Evolutionary conservation across 345 rosid species (phyloP), one percentile per base, ranked within the genome.

Genomic region (Pistacia atlantica): DNA sequence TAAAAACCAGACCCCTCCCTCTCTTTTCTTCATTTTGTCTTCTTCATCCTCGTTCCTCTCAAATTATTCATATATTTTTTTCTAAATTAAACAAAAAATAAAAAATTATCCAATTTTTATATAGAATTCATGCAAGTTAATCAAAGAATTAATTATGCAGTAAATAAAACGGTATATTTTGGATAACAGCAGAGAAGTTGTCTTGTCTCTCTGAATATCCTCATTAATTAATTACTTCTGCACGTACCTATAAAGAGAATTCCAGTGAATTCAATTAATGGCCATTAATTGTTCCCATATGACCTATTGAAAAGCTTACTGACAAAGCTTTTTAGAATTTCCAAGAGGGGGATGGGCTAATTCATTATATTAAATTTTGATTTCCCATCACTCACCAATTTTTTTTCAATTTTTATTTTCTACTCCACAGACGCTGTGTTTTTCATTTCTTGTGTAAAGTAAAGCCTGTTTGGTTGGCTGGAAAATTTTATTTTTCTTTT

Each of bases 221-320:
- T 51, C 55, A 51, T 51, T 51, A 51, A 12, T 54, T 16, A 28
- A 45, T 17, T 4, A 22, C 16, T 8, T 4, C n/a, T 56, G 11
- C 73, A 66, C 46, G 72, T 58, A 42, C 63, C 76, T 55, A 11
- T 42, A 37, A 5, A 38, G 51, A 20, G 78, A 38, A 67, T 42
- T 59, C 61, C 22, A 11, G 75, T 8, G 80, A 52, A 49, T 67
- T 56, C 48, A 54, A 54, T 54, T 54, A 60, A 28, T 68, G 56
- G 37, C 69, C 65, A 66, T 76, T 59, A 72, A 61, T 66, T 66
- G 77, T 73, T 7, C 66, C 73, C 70, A 17, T 76, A 45, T 54
- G 83, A 76, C 33, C 2, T 80, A 72, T 80, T 71, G 80, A 59
- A 68, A 72, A 72, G 67, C 33, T 49, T 45, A 75, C 77, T 73